Evolutionary conservation across 148 eudicot species (phyloP).

Genomic region (Salicornia ramosissima): DNA sequence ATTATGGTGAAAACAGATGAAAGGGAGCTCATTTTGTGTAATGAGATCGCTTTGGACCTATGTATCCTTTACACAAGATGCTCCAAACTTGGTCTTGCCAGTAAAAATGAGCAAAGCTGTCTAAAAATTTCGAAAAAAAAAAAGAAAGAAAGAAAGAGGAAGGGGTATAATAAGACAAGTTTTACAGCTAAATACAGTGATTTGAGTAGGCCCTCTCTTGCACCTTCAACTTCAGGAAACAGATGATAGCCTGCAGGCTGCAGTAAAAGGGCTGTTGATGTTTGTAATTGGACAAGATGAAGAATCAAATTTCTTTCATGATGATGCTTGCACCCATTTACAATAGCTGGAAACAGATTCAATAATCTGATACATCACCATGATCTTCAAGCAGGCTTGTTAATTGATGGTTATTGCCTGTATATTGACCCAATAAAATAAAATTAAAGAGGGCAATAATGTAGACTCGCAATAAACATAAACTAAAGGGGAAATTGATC

Average conservation of each 20-base stretch:
- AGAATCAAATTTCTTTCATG: not conserved
- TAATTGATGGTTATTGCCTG: slow-evolving; percentile 43
- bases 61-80: slow-evolving; percentile 24
- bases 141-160: not conserved
- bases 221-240: not conserved
- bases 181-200: slow-evolving; percentile 30
- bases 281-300: slow-evolving; percentile 1
- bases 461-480: not conserved
- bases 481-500: too few species aligned
- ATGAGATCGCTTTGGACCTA: not conserved
- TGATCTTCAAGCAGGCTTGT: slow-evolving; percentile 43
- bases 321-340: not conserved
- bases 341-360: not conserved
- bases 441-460: not conserved
- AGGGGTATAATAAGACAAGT: slow-evolving; percentile 10
- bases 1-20: not conserved
- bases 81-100: slow-evolving; percentile 14
- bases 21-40: slow-evolving; percentile 16
- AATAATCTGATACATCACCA: slow-evolving; percentile 13
- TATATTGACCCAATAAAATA: slow-evolving; percentile 8
- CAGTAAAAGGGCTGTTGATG: not conserved
- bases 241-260: slow-evolving; percentile 1
- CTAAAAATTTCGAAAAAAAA: not conserved
- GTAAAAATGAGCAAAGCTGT: slow-evolving; percentile 7
- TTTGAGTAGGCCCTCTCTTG: not conserved